Evolutionary conservation across 148 eudicot genomes (phyloP), one percentile per base, ranked within the genome.

Genomic region (Nepenthes mirabilis): DNA sequence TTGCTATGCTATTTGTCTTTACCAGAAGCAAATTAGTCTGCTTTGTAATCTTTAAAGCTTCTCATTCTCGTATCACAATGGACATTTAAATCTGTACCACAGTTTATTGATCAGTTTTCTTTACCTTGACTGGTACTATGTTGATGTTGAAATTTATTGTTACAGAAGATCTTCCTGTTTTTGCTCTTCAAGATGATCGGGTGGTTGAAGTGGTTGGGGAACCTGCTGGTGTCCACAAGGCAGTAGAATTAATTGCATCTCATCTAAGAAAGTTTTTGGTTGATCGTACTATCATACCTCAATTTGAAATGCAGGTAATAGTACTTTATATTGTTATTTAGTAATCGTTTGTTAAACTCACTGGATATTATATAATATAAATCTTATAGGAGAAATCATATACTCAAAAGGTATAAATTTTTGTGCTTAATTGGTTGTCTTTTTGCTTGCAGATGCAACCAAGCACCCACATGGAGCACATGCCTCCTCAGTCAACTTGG

Each of bases 181-280:
- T 91, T 83, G 96, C 98, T 70, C 85, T 91, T 57, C 88, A 74
- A 65, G 98, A 91, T 65, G 98, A 91, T 64, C 80, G 94, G 60
- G 75, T 91, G 55, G 94, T 91, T 71, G 98, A 91, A 74, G 73
- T 88, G 58, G 76, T 74, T 58, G 96, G 98, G 43, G 96, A 91
- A 74, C 86, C 90, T 69, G 76, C 66, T 49, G 80, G 73, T 49
- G 80, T 85, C 52, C 94, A 83, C 73, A 80, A 80, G 67, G 98
- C 94, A 13, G 56, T 91, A 67, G 94, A 88, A 66, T 56, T 88
- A 59, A 85, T 91, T 73, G 98, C 78, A 14, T 67, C 82, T 9
- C 96, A 91, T 65, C 75, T 91, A 14, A 80, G 96, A 73, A 88
- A 82, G 74, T 91, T 91, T 74, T 82, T 91, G 74, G 98, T 91